Evolutionary conservation across 306 rosid species (phyloP).

Genomic region (Corylus avellana): DNA sequence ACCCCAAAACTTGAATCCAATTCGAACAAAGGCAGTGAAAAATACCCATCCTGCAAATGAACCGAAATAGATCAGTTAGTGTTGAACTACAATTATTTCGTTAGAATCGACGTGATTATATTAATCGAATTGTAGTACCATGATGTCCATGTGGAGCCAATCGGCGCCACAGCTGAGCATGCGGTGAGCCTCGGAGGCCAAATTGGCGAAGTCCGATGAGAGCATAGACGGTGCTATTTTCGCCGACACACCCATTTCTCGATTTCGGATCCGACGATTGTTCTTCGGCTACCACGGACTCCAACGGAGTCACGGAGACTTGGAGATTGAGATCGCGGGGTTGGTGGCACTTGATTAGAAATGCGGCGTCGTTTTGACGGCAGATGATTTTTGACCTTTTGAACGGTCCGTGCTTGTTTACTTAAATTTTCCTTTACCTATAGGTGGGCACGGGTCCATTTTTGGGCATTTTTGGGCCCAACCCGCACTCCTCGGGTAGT

Average conservation of each 20-base stretch:
- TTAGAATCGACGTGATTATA: neutral
- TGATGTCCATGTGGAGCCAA: conserved; percentile 99
- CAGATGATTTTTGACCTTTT: neutral
- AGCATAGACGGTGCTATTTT: conserved; percentile 98
- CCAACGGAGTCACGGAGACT: too few species aligned
- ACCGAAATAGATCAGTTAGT: conserved; percentile 23
- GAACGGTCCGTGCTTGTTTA: too few species aligned
- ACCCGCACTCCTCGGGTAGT: too few species aligned
- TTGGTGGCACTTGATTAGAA: too few species aligned
- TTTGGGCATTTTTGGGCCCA: too few species aligned
- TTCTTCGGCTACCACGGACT: neutral
- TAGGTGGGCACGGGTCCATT: too few species aligned
- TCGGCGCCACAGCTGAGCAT: conserved; percentile 86
- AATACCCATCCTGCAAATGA: conserved; percentile 94
- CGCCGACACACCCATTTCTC: conserved; percentile 55
- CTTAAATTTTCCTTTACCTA: neutral
- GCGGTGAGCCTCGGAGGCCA: conserved; percentile 87
- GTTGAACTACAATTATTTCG: neutral
- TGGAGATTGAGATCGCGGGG: neutral
- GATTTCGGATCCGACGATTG: neutral
- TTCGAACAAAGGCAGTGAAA: conserved; percentile 34
- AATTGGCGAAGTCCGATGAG: conserved; percentile 90
- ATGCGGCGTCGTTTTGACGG: neutral
- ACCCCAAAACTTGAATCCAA: conserved; percentile 33
- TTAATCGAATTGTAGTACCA: conserved; percentile 44